Conservation (phyloP, 768 basidiomycete species). For the Amanita exitialis region DNA sequence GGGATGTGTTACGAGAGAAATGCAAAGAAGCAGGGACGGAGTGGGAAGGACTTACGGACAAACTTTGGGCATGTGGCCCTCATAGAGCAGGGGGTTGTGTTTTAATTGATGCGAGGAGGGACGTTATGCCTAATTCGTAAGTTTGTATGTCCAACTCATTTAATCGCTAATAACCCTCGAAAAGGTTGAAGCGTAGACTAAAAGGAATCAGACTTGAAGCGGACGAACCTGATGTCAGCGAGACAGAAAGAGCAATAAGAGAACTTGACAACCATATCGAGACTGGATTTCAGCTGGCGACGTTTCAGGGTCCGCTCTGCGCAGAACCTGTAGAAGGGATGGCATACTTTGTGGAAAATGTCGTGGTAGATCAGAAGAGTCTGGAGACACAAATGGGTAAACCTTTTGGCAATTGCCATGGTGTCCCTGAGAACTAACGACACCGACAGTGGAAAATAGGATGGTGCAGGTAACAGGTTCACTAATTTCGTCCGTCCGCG, state of each 20-base stretch:
- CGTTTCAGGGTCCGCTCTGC: conserved; percentile 90
- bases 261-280: conserved; percentile 81
- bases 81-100: conserved; percentile 80
- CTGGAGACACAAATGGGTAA: conserved; percentile 60
- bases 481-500: conserved; percentile 78
- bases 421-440: conserved; percentile 8
- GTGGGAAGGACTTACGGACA: conserved; percentile 65
- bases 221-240: conserved; percentile 15
- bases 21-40: conserved; percentile 73
- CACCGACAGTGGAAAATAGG: conserved; percentile 55
- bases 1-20: conserved; percentile 54
- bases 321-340: conserved; percentile 92
- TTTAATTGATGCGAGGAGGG: conserved; percentile 62
- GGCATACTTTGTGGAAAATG: conserved; percentile 78
- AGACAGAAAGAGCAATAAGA: conserved; percentile 14
- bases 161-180: conserved; percentile 3
- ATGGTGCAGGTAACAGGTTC: conserved; percentile 85
- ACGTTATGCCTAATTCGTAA: conserved; percentile 41
- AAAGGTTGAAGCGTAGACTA: conserved; percentile 44
- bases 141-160: conserved; percentile 17
- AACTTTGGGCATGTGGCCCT: conserved; percentile 89
- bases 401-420: conserved; percentile 13
- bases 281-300: conserved; percentile 91
- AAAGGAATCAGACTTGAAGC: conserved; percentile 26
- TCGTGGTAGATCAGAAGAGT: conserved; percentile 50